Evolutionary conservation across 73 alveolate genomes (phyloP).

Genomic region (Paramecium octaurelia): DNA sequence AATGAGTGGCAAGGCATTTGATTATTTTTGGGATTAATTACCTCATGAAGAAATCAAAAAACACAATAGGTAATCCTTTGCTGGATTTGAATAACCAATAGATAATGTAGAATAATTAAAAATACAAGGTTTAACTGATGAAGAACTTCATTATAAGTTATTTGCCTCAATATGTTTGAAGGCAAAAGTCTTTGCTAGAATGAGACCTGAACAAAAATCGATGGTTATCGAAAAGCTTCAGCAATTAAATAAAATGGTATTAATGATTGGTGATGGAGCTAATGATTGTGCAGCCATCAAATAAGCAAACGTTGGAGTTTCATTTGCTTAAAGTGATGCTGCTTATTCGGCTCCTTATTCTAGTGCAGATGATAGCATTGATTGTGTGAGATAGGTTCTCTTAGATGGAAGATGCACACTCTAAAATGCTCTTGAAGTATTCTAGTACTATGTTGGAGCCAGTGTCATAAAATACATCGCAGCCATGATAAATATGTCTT

Average conservation of each 20-base stretch:
- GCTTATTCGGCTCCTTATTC: constrained; percentile 61
- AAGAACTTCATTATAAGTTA: not conserved
- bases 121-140: not conserved
- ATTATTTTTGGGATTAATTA: constrained; percentile 32
- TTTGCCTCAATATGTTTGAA: constrained; percentile 59
- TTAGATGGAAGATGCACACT: constrained; percentile 57
- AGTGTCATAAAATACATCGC: constrained; percentile 41
- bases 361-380: constrained; percentile 37
- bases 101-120: not conserved
- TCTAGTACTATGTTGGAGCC: not conserved
- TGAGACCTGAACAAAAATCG: constrained; percentile 91
- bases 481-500: constrained; percentile 41
- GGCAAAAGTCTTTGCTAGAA: constrained; percentile 83
- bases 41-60: not conserved
- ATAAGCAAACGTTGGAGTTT: constrained; percentile 71
- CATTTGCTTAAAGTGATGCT: constrained; percentile 61
- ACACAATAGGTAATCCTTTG: not conserved
- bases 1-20: constrained; percentile 65
- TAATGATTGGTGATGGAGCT: constrained; percentile 95
- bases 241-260: constrained; percentile 65
- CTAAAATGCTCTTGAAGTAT: constrained; percentile 30
- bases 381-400: constrained; percentile 30
- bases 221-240: constrained; percentile 72
- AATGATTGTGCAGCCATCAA: constrained; percentile 92
- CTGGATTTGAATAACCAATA: constrained; percentile 28